These are phyloP conservation scores for Platanthera zijinensis DNA, from an alignment of 106 monocot species.

Conservation along the genomic window DNA sequence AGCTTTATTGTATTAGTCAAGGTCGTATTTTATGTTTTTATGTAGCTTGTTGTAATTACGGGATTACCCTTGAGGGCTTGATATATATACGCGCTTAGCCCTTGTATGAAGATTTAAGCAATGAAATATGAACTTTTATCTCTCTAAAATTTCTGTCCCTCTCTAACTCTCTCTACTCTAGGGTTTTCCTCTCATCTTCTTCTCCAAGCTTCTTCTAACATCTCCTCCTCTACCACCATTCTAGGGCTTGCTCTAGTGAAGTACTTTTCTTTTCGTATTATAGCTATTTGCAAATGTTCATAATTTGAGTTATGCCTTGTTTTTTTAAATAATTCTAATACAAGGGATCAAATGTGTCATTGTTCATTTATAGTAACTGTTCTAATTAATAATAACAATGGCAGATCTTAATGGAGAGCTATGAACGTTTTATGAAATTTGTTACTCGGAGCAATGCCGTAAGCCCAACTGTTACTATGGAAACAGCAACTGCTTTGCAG, in stretches of 20 bases:
- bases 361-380: not conserved
- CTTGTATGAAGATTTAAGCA: too few relatives aligned
- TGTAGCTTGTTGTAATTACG: too few relatives aligned
- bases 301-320: not conserved
- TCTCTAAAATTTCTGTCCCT: too few relatives aligned
- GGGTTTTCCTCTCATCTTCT: too few relatives aligned
- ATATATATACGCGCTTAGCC: too few relatives aligned
- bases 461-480: constrained; percentile 77
- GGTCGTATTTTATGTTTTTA: too few relatives aligned
- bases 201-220: too few relatives aligned
- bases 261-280: not conserved
- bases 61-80: too few relatives aligned
- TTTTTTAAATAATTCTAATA: not conserved
- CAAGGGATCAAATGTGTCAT: not conserved
- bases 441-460: constrained; percentile 92
- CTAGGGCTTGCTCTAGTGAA: not conserved
- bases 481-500: constrained; percentile 96
- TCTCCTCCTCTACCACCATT: too few relatives aligned
- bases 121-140: too few relatives aligned
- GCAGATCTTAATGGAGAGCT: constrained; percentile 78
- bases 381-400: not conserved
- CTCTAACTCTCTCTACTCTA: too few relatives aligned
- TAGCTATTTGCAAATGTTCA: not conserved
- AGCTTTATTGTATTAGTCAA: too few relatives aligned
- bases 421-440: constrained; percentile 81